Percentiles rank a stretch among this genome's conserved stretches.
These are phyloP conservation scores for Magnolia changhungtana DNA, from an alignment of 164 flowering plant species.

Conservation along the genomic window DNA sequence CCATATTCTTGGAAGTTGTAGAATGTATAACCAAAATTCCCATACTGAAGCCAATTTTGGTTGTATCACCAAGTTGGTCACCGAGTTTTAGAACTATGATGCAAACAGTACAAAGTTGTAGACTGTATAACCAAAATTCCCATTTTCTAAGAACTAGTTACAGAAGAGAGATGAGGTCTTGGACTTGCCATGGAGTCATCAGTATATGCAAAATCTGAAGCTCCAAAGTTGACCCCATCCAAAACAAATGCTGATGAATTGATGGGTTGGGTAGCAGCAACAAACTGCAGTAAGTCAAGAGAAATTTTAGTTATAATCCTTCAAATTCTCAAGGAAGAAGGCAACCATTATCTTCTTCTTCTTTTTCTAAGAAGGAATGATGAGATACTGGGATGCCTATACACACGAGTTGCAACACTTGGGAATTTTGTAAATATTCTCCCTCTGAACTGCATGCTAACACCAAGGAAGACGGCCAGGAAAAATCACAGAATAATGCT, in stretches of 20 bases:
- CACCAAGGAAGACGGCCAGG: conserved; percentile 53
- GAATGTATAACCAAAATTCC: too few relatives aligned
- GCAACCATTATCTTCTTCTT: too few relatives aligned
- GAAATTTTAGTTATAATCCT: not conserved
- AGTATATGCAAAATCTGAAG: conserved; percentile 79
- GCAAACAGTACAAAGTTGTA: too few relatives aligned
- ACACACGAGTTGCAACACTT: conserved; percentile 56
- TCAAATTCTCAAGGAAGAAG: not conserved
- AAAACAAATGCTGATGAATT: conserved; percentile 81
- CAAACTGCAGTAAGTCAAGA: conserved; percentile 49
- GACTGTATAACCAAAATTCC: too few relatives aligned
- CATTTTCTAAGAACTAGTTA: not conserved
- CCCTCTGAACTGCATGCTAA: conserved; percentile 58
- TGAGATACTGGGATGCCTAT: conserved; percentile 72
- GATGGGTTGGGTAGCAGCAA: conserved; percentile 79
- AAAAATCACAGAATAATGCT: conserved; percentile 63
- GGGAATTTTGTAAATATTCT: conserved; percentile 54
- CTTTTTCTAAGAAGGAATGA: not conserved
- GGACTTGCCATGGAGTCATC: conserved; percentile 74
- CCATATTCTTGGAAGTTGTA: too few relatives aligned
- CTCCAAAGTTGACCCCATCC: conserved; percentile 87
- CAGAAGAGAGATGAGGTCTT: not conserved
- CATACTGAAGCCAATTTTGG: too few relatives aligned
- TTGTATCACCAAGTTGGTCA: too few relatives aligned
- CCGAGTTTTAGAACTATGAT: too few relatives aligned